These are phyloP conservation scores for Candida krabiensis DNA, from an alignment of 805 yeast species.

Conservation along the genomic window DNA sequence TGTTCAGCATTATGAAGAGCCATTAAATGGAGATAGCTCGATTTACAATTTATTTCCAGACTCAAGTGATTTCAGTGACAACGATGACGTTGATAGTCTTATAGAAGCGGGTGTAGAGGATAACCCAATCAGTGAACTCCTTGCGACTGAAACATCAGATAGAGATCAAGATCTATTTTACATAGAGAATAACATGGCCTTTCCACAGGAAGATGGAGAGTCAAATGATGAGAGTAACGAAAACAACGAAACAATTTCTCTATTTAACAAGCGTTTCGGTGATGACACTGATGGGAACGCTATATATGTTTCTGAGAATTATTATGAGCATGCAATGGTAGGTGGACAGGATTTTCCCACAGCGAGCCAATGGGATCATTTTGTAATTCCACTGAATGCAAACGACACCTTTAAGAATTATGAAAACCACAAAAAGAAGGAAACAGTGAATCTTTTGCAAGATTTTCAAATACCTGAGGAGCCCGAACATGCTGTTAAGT, in stretches of 20 bases:
- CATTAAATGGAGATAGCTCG: conserved; percentile 13
- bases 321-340: conserved; percentile 14
- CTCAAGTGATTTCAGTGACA: conserved; percentile 17
- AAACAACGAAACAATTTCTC: neutral
- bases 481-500: conserved; percentile 24
- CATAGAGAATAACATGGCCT: conserved; percentile 17
- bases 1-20: neutral
- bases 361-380: conserved; percentile 3
- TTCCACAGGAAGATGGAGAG: conserved; percentile 17
- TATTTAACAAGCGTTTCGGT: neutral
- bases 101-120: conserved; percentile 7
- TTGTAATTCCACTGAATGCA: conserved; percentile 31
- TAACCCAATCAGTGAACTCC: conserved; percentile 7
- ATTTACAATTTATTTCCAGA: conserved; percentile 21
- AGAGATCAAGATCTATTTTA: conserved; percentile 20
- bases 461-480: conserved; percentile 18
- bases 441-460: conserved; percentile 13
- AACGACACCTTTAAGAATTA: conserved; percentile 33
- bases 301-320: conserved; percentile 17
- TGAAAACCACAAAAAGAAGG: conserved; percentile 29
- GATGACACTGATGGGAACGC: conserved; percentile 9
- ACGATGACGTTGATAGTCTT: conserved; percentile 8
- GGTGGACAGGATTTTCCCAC: conserved; percentile 13
- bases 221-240: neutral
- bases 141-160: conserved; percentile 11